Base-by-base conservation (phyloP, 345 rosid genomes). In the Lepidium sativum region DNA sequence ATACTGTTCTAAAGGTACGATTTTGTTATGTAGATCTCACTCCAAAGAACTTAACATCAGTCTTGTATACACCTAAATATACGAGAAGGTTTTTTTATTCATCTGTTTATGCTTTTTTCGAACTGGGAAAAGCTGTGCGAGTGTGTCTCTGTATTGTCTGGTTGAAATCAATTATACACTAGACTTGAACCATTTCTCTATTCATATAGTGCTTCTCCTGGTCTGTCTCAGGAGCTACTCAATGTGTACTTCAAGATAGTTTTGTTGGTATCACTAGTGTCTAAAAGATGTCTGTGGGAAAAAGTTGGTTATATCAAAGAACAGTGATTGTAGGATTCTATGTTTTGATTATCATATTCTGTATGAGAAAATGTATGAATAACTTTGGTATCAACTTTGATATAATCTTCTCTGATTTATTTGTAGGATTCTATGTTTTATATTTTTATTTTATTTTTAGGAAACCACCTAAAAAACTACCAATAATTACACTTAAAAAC, bases 1-100 rank as follows among this genome's bases (percentile, higher is more conserved):
- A 39, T 39, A 38, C 52, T 54, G 34, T 53, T 72, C 76, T 77
- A 15, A 82, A 82, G 86, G 97, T 92, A 70, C 17, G 34, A 17
- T 34, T 31, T 70, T 45, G 4, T 57, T 5, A 12, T 49, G 6
- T 7, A n/a, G 52, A 21, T 62, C 31, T 59, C 34, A 52, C 18
- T 57, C 23, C 15, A 33, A 41, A 16, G 1, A 54, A 32, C 54
- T 6, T 37, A 34, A 15, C 6, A 33, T 35, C 17, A 38, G 20
- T 29, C 21, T 31, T 65, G 60, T 15, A 54, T 4, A 21, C 15
- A 45, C 50, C 29, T 71, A 9, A 2, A 4, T 38, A 16, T 18
- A 6, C 7, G 13, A 43, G 20, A 44, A 42, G 27, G 29, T 44
- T 66, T 43, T 63, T 20, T n/a, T 0, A 41, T 5, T 53, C 8